These are phyloP conservation scores for Dictyostelium brefeldianum DNA, from an alignment of 78 protist species.

Conservation along the genomic window DNA sequence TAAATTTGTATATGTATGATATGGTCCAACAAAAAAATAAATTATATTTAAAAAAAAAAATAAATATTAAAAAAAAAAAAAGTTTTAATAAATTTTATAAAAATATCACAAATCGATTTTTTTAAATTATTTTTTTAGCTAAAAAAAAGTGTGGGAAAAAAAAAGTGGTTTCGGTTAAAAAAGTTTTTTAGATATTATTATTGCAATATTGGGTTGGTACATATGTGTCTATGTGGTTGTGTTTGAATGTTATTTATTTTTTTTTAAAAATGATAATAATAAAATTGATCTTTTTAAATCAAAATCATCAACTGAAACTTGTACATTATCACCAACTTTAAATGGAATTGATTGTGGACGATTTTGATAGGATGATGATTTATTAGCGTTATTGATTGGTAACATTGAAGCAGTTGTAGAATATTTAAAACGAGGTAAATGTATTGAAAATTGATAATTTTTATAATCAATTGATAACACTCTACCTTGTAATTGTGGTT, in stretches of 20 bases:
- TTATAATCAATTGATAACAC: neutral
- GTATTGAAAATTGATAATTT: neutral
- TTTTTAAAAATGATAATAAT: neutral
- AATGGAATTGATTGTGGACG: neutral
- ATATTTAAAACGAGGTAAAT: neutral
- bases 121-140: neutral
- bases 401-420: neutral
- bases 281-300: neutral
- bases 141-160: neutral
- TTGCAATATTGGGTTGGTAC: no score
- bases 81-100: no score
- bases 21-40: no score
- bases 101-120: no score
- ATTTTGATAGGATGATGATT: neutral
- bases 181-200: no score
- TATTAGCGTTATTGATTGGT: neutral
- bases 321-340: neutral
- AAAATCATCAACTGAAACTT: constrained; percentile 1
- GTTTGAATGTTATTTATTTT: no score
- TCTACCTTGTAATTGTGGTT: neutral
- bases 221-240: no score
- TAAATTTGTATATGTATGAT: no score
- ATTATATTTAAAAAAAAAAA: no score
- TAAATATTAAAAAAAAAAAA: no score
- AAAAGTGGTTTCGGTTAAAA: no score